Evolutionary conservation across 441 rosid genomes (phyloP).

Genomic region (Codiaeum variegatum): DNA sequence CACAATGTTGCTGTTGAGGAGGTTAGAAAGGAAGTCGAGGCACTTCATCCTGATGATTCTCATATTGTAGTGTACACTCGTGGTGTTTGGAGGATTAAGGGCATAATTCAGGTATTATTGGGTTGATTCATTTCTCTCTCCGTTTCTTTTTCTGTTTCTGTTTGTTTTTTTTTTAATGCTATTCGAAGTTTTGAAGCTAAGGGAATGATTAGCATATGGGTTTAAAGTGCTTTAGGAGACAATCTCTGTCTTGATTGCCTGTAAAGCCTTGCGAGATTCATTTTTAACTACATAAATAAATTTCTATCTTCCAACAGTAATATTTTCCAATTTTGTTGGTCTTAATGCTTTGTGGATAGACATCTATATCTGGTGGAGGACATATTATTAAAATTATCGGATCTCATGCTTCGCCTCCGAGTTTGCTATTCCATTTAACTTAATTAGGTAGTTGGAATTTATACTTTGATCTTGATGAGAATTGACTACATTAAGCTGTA

Average conservation of each 20-base stretch:
- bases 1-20: conserved; percentile 87
- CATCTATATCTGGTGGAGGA: background rate
- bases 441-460: background rate
- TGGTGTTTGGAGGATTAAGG: conserved; percentile 96
- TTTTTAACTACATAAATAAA: background rate
- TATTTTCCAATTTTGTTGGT: background rate
- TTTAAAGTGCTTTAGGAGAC: conserved; percentile 5
- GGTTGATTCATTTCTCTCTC: conserved; percentile 2
- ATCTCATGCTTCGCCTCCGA: conserved; percentile 35
- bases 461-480: background rate
- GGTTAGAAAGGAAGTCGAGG: conserved; percentile 82
- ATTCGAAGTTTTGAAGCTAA: background rate
- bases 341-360: conserved; percentile 16
- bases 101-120: conserved; percentile 74
- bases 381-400: conserved; percentile 13
- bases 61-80: conserved; percentile 67
- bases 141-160: background rate
- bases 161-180: background rate
- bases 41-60: conserved; percentile 86
- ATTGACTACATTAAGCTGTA: background rate
- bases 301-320: background rate
- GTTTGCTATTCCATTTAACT: conserved; percentile 14
- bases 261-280: background rate
- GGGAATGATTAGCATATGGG: background rate
- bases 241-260: background rate